Base-by-base conservation (phyloP, 2,329 filamentous ascomycete species). In the Sarocladiaceae sp. region DNA sequence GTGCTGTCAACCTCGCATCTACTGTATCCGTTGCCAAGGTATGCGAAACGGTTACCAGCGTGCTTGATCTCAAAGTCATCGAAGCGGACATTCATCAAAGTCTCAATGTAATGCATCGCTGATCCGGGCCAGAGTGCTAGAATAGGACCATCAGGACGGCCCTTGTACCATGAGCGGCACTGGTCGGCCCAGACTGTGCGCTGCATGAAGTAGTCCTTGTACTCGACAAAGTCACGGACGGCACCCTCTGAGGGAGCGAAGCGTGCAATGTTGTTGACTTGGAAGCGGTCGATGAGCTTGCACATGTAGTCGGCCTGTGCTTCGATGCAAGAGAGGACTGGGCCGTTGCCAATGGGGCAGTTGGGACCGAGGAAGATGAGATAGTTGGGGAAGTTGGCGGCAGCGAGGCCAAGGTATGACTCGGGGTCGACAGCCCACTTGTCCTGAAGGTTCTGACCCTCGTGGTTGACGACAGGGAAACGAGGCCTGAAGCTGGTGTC, bases 21-120 rank as follows among this genome's bases (percentile, higher is more conserved):
- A 2, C 71, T 72, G 55, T 72, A 71, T 1, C 47, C 47, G 15
- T 50, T 50, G 47, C 47, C 47, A 17, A 50, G 47, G 33, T 37
- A 50, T 10, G 29, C 29, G 52, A 56, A 58, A 17, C 54, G 50
- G 13, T 58, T 56, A 5, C 26, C 50, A 3, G 15, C 37, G 10
- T 71, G 66, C 36, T 76, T 66, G 57, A 77, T 80, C 40, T 80
- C 76, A 67, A 71, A 81, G 57, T 81, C 74, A 60, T 80, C 78
- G 22, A 71, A 73, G 36, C 77, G 66, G 54, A 80, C 71, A 7
- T 61, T 60, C 57, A 76, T 72, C 20, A 81, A 66, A 73, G 79
- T 78, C 55, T 77, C 71, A 60, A 78, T 74, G 61, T 78, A 79
- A 59, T 79, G 75, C 49, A 76, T 65, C 26, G 76, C 67, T 57